Conservation (phyloP, 306 rosid genomes). For the Malus asiatica region DNA sequence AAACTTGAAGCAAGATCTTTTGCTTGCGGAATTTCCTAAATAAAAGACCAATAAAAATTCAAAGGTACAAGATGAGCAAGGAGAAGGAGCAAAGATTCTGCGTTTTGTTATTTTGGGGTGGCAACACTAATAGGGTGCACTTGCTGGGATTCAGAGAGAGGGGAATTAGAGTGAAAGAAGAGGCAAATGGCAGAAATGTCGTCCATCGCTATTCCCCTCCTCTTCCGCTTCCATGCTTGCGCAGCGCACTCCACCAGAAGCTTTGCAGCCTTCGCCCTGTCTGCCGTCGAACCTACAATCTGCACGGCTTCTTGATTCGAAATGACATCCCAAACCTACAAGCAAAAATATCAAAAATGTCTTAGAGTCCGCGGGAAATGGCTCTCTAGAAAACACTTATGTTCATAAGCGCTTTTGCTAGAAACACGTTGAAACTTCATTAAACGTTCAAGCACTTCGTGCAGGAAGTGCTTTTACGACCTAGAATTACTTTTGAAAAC, state of each 20-base stretch:
- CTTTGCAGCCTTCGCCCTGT: constrained; percentile 53
- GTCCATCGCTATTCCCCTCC: constrained; percentile 70
- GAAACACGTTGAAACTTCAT: not conserved
- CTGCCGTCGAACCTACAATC: constrained; percentile 48
- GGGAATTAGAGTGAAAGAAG: constrained; percentile 52
- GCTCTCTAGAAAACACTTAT: no score
- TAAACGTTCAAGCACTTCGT: no score
- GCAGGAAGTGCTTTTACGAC: not conserved
- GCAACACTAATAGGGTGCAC: constrained; percentile 18
- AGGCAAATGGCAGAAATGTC: constrained; percentile 94
- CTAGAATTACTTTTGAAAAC: not conserved
- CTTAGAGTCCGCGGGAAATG: not conserved
- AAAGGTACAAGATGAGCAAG: not conserved
- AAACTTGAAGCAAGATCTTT: not conserved
- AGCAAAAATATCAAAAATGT: not conserved
- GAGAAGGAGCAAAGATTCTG: not conserved
- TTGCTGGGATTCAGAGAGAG: constrained; percentile 14
- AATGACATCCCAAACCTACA: constrained; percentile 91
- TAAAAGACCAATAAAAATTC: constrained; percentile 1
- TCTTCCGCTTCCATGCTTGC: constrained; percentile 83
- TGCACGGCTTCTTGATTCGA: constrained; percentile 95
- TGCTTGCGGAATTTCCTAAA: not conserved
- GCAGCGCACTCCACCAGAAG: constrained; percentile 63
- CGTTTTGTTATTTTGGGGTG: constrained; percentile 17
- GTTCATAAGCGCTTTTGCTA: not conserved